Evolutionary conservation across 208 protist species (phyloP), one percentile per base, ranked within the genome.

Genomic region (Leishmania turanica): DNA sequence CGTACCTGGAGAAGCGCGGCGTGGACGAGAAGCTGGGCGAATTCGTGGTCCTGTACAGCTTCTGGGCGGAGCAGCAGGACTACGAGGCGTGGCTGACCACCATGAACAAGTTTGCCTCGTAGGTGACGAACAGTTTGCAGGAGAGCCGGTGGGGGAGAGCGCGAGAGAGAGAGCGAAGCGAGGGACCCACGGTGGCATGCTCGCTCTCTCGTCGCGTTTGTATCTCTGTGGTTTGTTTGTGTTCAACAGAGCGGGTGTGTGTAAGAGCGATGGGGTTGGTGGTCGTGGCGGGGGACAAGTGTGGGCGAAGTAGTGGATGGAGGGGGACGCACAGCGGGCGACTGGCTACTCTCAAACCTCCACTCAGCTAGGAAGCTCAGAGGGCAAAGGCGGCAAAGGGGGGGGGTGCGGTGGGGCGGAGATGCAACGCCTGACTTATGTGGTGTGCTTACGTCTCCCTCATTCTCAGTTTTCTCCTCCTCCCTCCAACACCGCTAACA

Each of bases 11-110:
- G 78, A 91, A 91, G 79, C 91, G 93, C 51, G 93, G 93, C 65
- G 89, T 98, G 15, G 89, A 95, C 69, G 92, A 98, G 71, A 89
- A 91, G 65, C 77, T 98, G 27, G 94, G 89, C 19, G 87, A 93
- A 83, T 98, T 97, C 64, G 83, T 97, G 49, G 86, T 90, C 9
- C 74, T 90, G 34, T 97, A 97, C 87, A 89, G 82, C 85, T 95
- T 91, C 83, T 98, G 93, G 93, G 85, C 90, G 40, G 95, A 98
- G 90, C 95, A 98, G 91, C 89, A 95, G 87, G 95, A 98, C 83
- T 98, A 98, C 83, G 95, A 97, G 84, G 80, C 80, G 54, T 98
- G 95, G 95, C 91, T 98, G 49, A 80, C 82, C 62, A 84, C 72
- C 51, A 90, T 98, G 79, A 91, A 92, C 84, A 88, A 91, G 77